phyloP scores from a whole-genome alignment of 2,329 filamentous ascomycete species.

The Colletotrichum tropicicola region DNA sequence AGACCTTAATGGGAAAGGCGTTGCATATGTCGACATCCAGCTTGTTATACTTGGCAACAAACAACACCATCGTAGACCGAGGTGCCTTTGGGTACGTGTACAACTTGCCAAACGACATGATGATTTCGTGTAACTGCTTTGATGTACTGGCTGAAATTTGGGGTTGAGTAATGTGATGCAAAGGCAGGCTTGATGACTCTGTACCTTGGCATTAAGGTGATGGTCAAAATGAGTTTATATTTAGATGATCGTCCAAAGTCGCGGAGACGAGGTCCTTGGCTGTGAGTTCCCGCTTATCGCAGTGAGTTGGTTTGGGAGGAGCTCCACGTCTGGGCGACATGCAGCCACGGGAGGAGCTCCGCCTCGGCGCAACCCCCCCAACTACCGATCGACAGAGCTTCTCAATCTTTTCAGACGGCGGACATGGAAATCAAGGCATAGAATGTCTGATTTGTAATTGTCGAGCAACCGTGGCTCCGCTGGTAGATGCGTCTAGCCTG shows the following conservation, averaged over 20 bases:
- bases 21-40: neutral
- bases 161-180: too few relatives aligned
- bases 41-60: constrained; percentile 5
- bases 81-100: constrained; percentile 3
- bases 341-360: neutral
- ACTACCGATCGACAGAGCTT: neutral
- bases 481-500: too few relatives aligned
- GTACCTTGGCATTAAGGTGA: neutral
- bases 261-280: too few relatives aligned
- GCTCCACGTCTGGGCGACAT: neutral
- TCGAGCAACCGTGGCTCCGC: too few relatives aligned
- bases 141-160: too few relatives aligned
- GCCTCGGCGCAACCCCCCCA: neutral
- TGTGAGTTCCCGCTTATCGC: neutral
- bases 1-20: constrained; percentile 6
- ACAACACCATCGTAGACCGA: constrained; percentile 1
- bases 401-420: too few relatives aligned
- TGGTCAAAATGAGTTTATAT: neutral
- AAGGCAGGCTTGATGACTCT: too few relatives aligned
- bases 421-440: too few relatives aligned
- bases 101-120: constrained; percentile 10
- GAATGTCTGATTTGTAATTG: too few relatives aligned
- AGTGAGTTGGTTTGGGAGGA: neutral
- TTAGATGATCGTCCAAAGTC: too few relatives aligned
- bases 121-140: neutral